Percentiles rank a stretch among this genome's conserved stretches.
Conservation (phyloP, 305 asterid species). For the Galium porrigens region DNA sequence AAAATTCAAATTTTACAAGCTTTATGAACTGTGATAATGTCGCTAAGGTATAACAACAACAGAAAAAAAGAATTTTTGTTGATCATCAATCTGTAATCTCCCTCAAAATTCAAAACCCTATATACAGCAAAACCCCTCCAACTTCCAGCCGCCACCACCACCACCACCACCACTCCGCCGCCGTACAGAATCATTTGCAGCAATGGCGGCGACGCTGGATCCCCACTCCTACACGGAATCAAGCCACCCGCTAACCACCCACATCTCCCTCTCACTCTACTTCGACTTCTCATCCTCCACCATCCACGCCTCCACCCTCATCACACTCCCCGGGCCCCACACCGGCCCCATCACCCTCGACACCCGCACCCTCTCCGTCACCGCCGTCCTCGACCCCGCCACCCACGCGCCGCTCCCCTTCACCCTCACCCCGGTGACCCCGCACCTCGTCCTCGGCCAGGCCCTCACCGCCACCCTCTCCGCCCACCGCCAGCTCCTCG, state of each 20-base stretch:
- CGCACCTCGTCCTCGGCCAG: slow-evolving; percentile 54
- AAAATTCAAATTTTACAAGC: too few species aligned
- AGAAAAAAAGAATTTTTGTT: not conserved
- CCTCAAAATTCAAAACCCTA: slow-evolving; percentile 15
- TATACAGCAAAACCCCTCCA: not conserved
- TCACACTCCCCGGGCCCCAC: slow-evolving; percentile 49
- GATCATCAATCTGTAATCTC: not conserved
- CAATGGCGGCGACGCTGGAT: slow-evolving; percentile 60
- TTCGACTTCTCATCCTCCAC: slow-evolving; percentile 70
- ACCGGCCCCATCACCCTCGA: slow-evolving; percentile 61
- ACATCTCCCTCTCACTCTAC: slow-evolving; percentile 63
- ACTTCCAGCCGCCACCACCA: too few species aligned
- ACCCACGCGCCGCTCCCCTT: slow-evolving; percentile 42
- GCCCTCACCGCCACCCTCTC: slow-evolving; percentile 39
- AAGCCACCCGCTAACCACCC: slow-evolving; percentile 61
- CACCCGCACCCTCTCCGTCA: slow-evolving; percentile 52
- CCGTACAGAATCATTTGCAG: not conserved
- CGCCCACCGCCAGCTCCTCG: slow-evolving; percentile 39
- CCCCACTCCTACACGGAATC: slow-evolving; percentile 92
- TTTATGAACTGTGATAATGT: too few species aligned
- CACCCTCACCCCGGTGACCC: slow-evolving; percentile 30
- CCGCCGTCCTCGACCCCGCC: slow-evolving; percentile 50
- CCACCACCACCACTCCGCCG: too few species aligned
- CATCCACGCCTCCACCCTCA: slow-evolving; percentile 48
- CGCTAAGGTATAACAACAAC: too few species aligned